These are phyloP conservation scores for Curvularia spicifera DNA, from an alignment of 2,329 filamentous ascomycete species.

Conservation along the genomic window DNA sequence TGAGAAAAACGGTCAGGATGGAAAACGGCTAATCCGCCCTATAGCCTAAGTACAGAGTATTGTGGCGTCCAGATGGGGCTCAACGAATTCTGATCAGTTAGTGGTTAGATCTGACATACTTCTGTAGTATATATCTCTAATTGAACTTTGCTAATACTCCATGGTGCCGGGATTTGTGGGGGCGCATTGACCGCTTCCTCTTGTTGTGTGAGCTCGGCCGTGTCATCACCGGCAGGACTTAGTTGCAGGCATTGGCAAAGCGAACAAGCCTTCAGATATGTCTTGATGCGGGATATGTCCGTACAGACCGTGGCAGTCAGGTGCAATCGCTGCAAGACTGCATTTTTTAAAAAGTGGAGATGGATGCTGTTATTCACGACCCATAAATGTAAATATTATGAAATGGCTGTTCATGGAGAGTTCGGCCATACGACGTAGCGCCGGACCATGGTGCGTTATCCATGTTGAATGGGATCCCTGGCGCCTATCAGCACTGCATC, in stretches of 20 bases:
- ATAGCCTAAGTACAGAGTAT: conserved; percentile 1
- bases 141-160: background rate
- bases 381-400: background rate
- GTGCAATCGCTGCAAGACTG: background rate
- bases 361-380: background rate
- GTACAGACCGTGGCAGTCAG: background rate
- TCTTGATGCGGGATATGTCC: background rate
- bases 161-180: background rate
- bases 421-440: background rate
- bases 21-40: background rate
- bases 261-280: background rate
- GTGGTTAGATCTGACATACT: background rate
- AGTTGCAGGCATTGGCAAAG: background rate
- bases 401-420: background rate
- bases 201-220: conserved; percentile 1
- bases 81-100: background rate
- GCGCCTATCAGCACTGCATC: background rate
- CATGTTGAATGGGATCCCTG: conserved; percentile 8
- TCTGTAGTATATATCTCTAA: background rate
- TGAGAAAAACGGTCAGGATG: background rate
- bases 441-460: conserved; percentile 1
- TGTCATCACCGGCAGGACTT: background rate
- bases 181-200: background rate
- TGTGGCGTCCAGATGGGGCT: background rate
- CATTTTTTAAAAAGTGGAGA: background rate